These are phyloP conservation scores for Kickxella alabastrina DNA, from an alignment of 192 early-diverging fungal genomes.

Conservation along the genomic window DNA sequence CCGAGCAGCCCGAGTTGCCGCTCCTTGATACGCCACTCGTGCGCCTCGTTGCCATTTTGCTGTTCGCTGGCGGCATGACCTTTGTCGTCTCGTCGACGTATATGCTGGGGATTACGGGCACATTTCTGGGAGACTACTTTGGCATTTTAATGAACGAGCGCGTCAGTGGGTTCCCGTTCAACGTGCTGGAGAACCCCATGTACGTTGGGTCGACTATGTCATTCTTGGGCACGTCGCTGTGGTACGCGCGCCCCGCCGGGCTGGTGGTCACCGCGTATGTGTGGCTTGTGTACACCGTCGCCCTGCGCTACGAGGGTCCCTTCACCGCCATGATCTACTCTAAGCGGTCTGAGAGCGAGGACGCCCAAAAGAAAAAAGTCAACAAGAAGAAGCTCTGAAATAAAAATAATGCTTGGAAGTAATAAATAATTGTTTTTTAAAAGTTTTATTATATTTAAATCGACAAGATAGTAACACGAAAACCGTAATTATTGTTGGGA, in stretches of 20 bases:
- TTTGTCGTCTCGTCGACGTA: conserved; percentile 84
- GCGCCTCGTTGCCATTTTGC: conserved; percentile 46
- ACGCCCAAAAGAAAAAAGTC: conserved; percentile 20
- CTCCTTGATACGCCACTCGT: conserved; percentile 50
- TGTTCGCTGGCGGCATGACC: conserved; percentile 63
- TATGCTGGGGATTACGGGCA: conserved; percentile 82
- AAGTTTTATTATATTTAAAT: too few species aligned
- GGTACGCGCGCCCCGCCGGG: conserved; percentile 69
- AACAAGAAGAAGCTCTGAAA: conserved; percentile 35
- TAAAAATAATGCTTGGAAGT: too few species aligned
- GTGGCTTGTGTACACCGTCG: conserved; percentile 71
- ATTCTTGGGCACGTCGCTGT: conserved; percentile 80
- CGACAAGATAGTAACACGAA: too few species aligned
- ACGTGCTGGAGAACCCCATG: conserved; percentile 91
- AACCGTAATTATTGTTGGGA: too few species aligned
- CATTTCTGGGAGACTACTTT: conserved; percentile 94
- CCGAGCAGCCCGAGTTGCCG: conserved; percentile 59
- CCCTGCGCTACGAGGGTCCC: conserved; percentile 76
- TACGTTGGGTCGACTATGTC: conserved; percentile 85
- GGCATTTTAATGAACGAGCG: conserved; percentile 85
- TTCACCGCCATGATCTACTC: conserved; percentile 80
- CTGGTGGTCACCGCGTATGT: conserved; percentile 65
- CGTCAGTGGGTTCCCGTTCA: conserved; percentile 90
- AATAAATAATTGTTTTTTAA: not conserved
- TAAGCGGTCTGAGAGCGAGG: too few species aligned